Percentiles rank a stretch among this genome's conserved stretches.
phyloP scores from a whole-genome alignment of 2,329 filamentous ascomycete genomes.

The Pleomassaria siparia region DNA sequence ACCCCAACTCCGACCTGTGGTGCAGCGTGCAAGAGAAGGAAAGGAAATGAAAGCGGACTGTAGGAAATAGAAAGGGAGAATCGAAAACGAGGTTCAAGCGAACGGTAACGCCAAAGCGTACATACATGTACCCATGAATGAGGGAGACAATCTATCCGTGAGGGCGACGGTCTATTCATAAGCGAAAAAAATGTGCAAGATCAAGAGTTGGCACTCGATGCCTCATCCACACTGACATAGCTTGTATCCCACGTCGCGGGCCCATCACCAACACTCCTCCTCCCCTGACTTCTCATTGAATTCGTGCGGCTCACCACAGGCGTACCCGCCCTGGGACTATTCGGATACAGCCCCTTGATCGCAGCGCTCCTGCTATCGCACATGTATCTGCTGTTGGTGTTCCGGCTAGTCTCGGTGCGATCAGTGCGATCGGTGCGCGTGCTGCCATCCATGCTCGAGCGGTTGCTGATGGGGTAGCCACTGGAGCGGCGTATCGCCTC shows the following conservation, averaged over 20 bases:
- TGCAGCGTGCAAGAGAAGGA: background rate
- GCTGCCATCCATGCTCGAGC: conserved; percentile 11
- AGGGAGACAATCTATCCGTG: background rate
- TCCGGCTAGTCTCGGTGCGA: conserved; percentile 10
- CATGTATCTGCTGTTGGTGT: conserved; percentile 31
- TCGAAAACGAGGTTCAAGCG: no score
- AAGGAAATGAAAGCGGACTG: no score
- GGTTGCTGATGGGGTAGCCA: conserved; percentile 30
- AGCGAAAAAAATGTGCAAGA: background rate
- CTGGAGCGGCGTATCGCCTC: conserved; percentile 28
- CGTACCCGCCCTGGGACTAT: conserved; percentile 27
- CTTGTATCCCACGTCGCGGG: background rate
- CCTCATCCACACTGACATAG: background rate
- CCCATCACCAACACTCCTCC: conserved; percentile 1
- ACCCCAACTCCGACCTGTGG: background rate
- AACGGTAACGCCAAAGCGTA: no score
- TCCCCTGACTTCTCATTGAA: conserved; percentile 10
- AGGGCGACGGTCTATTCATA: background rate
- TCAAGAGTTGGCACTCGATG: background rate
- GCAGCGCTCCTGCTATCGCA: conserved; percentile 41
- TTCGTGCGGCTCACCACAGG: conserved; percentile 5
- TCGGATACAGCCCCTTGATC: conserved; percentile 42
- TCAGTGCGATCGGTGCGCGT: conserved; percentile 15
- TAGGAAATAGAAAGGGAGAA: no score
- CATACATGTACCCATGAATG: background rate